These are phyloP conservation scores for Fusarium pseudograminearum DNA, from an alignment of 2,329 filamentous ascomycete genomes.

Conservation along the genomic window DNA sequence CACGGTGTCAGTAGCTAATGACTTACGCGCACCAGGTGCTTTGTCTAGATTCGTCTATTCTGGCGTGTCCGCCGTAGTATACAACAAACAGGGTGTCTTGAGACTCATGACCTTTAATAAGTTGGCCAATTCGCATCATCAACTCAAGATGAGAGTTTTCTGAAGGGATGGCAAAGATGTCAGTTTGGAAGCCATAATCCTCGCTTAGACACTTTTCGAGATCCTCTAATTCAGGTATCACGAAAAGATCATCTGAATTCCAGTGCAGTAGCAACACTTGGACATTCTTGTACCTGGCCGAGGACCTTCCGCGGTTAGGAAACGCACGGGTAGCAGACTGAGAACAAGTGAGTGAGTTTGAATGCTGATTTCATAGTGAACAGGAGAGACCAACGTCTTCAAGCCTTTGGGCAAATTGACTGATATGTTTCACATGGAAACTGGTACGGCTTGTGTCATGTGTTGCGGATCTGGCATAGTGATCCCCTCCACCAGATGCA, in stretches of 20 bases:
- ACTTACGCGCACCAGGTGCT: conserved; percentile 71
- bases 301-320: conserved; percentile 65
- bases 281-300: conserved; percentile 68
- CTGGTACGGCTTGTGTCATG: conserved; percentile 69
- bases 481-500: conserved; percentile 40
- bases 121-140: conserved; percentile 67
- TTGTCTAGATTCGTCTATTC: conserved; percentile 69
- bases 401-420: conserved; percentile 65
- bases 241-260: conserved; percentile 69
- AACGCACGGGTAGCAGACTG: conserved; percentile 68
- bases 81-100: conserved; percentile 68
- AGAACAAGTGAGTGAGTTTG: conserved; percentile 13
- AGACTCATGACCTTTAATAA: conserved; percentile 69
- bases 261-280: conserved; percentile 68
- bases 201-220: conserved; percentile 66
- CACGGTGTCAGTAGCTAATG: background rate
- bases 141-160: conserved; percentile 69
- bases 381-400: conserved; percentile 61
- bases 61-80: conserved; percentile 71
- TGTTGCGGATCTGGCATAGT: conserved; percentile 57
- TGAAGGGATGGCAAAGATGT: conserved; percentile 69
- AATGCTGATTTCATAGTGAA: background rate
- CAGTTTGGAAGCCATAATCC: conserved; percentile 68
- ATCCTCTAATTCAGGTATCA: conserved; percentile 68
- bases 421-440: conserved; percentile 69